Percentiles rank a stretch among this genome's conserved stretches.
These are phyloP conservation scores for Solanum pinnatisectum DNA, from an alignment of 257 asterid species.

Conservation along the genomic window DNA sequence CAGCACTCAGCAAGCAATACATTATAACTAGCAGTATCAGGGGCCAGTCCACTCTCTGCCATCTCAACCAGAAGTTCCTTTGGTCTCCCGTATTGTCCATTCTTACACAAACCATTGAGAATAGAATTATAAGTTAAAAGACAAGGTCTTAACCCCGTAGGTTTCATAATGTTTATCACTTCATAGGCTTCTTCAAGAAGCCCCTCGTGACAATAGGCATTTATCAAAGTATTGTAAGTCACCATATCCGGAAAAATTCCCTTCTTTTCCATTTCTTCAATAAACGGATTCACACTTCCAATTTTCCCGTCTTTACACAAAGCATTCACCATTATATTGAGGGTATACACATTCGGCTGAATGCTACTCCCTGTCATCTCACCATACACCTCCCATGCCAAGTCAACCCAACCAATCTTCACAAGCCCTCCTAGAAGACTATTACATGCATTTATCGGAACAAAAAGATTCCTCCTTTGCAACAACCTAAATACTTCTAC, in stretches of 20 bases:
- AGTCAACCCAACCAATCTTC: constrained; percentile 65
- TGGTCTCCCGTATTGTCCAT: constrained; percentile 40
- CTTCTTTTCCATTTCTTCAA: constrained; percentile 46
- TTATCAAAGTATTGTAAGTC: constrained; percentile 62
- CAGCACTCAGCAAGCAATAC: constrained; percentile 51
- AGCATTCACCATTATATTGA: constrained; percentile 72
- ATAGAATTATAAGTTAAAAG: constrained; percentile 53
- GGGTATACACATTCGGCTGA: constrained; percentile 56
- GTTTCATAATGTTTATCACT: constrained; percentile 37
- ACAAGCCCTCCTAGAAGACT: constrained; percentile 70
- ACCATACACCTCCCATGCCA: constrained; percentile 48
- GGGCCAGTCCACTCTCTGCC: constrained; percentile 31
- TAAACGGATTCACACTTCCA: constrained; percentile 22
- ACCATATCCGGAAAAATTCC: constrained; percentile 56
- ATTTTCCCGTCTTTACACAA: constrained; percentile 54
- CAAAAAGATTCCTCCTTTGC: constrained; percentile 22
- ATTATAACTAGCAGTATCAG: constrained; percentile 54
- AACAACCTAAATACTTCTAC: constrained; percentile 48
- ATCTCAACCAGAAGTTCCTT: constrained; percentile 43
- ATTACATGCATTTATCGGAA: constrained; percentile 65
- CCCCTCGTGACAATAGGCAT: constrained; percentile 45
- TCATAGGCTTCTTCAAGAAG: constrained; percentile 31
- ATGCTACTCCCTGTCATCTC: constrained; percentile 28
- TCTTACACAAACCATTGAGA: constrained; percentile 52
- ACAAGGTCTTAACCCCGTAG: constrained; percentile 47